Evolutionary conservation across 1,284 basidiomycete species (phyloP).

Genomic region (Trametes hirsuta): DNA sequence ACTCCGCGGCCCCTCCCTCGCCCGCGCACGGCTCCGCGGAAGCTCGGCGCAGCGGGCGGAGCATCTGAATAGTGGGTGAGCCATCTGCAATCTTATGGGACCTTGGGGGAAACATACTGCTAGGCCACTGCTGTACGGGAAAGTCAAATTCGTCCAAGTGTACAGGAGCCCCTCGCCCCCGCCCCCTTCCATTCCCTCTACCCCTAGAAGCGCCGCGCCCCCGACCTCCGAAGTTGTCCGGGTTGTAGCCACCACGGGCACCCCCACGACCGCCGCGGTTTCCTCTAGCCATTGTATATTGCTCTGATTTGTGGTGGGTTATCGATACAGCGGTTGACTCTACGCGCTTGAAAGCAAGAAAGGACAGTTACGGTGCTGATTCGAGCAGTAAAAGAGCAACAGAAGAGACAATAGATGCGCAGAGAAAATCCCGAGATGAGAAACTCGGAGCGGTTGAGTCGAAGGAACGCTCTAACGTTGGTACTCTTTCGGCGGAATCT

Average conservation of each 20-base stretch:
- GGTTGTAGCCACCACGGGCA: slow-evolving; percentile 8
- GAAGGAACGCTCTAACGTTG: neutral
- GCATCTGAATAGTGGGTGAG: slow-evolving; percentile 7
- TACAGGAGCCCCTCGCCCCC: slow-evolving; percentile 25
- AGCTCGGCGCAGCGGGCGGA: slow-evolving; percentile 10
- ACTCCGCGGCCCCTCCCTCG: slow-evolving; percentile 24
- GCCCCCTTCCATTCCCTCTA: slow-evolving; percentile 29
- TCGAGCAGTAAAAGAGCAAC: neutral
- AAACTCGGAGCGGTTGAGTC: neutral
- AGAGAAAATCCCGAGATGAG: neutral
- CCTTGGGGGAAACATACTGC: slow-evolving; percentile 27
- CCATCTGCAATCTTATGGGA: neutral
- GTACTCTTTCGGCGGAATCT: neutral
- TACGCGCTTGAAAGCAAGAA: too few relatives aligned
- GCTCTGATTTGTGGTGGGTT: slow-evolving; percentile 7
- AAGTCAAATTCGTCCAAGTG: slow-evolving; percentile 34
- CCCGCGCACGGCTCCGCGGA: slow-evolving; percentile 7
- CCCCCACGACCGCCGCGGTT: slow-evolving; percentile 28
- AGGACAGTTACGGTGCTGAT: too few relatives aligned
- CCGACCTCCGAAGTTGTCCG: slow-evolving; percentile 11
- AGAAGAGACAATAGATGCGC: slow-evolving; percentile 2
- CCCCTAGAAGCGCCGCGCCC: slow-evolving; percentile 16
- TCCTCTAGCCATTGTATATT: slow-evolving; percentile 30
- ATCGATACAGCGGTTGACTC: too few relatives aligned
- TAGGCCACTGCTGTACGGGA: slow-evolving; percentile 35